A percentile compares a stretch with the other conserved stretches of the same genome.
Evolutionary conservation across 176 grass and related monocot genomes (phyloP).

Genomic region (Carex parvula): DNA sequence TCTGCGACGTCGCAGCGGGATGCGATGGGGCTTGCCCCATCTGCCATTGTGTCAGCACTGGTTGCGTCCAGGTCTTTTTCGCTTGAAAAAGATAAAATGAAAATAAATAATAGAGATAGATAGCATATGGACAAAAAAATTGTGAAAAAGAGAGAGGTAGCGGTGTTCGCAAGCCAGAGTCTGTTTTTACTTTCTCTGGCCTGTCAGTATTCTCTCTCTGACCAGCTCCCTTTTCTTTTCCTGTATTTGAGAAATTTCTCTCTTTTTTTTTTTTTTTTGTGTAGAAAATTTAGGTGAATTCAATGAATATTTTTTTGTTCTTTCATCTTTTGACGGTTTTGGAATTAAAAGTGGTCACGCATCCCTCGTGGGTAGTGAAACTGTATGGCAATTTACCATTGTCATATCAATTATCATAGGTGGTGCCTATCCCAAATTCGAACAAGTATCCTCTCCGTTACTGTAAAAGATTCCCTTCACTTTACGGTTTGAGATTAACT

Average conservation of each 20-base stretch:
- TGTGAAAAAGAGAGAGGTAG: slow-evolving; percentile 13
- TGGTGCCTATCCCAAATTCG: too few relatives aligned
- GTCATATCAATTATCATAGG: background rate
- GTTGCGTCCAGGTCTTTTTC: slow-evolving; percentile 52
- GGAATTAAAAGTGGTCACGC: background rate
- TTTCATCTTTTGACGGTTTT: slow-evolving; percentile 12
- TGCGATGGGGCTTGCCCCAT: slow-evolving; percentile 29
- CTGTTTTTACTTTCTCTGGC: background rate
- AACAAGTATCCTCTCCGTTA: too few relatives aligned
- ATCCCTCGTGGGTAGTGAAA: background rate
- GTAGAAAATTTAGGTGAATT: slow-evolving; percentile 17
- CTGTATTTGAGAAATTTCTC: background rate
- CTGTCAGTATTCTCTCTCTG: background rate
- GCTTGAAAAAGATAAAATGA: slow-evolving; percentile 20
- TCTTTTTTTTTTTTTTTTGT: background rate
- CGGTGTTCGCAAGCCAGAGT: slow-evolving; percentile 1
- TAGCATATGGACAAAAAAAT: slow-evolving; percentile 1
- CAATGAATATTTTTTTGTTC: slow-evolving; percentile 23
- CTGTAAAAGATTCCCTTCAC: too few relatives aligned
- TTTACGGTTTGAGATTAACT: too few relatives aligned
- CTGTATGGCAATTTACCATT: background rate
- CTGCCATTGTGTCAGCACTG: slow-evolving; percentile 55
- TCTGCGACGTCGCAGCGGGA: slow-evolving; percentile 41
- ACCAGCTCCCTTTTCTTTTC: background rate
- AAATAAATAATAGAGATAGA: background rate